Evolutionary conservation across 1,139 yeast genomes (phyloP), one percentile per base, ranked within the genome.

Genomic region (Geotrichum reessii): DNA sequence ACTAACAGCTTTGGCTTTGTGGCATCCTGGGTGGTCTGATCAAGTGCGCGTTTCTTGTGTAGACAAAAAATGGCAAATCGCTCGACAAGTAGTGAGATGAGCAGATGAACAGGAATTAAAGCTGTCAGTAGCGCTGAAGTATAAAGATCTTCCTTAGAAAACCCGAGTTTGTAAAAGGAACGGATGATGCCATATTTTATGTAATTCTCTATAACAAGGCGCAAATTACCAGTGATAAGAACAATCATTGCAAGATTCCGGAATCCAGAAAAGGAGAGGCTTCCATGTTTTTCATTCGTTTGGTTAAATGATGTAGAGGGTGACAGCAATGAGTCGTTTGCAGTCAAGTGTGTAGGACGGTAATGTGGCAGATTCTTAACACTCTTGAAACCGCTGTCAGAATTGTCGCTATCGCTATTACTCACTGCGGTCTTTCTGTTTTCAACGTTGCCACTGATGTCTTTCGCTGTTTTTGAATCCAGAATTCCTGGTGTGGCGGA

Each of bases 181-280:
- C 65, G 64, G 33, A 71, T 63, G 42, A 74, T 66, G 22, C 78
- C 78, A 57, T 74, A 71, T 54, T 68, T 69, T 22, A 63, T 64
- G 66, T 73, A 75, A 63, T 76, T 77, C 52, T 71, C 74, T 46
- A 72, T 63, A 47, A 76, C 61, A 25, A 76, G 67, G n/a, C 78
- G 71, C 46, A 75, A 61, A 56, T 76, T 76, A 40, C 78, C 75
- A 33, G 71, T 69, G 25, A 71, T 65, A 53, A 76, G 66, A 1
- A 74, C 67, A 19, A 76, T 71, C 71, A 75, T 69, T 17, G 74
- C 70, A 47, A 77, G 65, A 62, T 76, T 76, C 53, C 72, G 73
- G 63, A 76, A 73, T 22, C 80, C 80, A 2, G 71, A 67, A 56
- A 65, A 69, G 17, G 71, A 66, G 8, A 69, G 63, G n/a, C 58